Percentiles rank a stretch among this genome's conserved stretches.
These are phyloP conservation scores for Nicotiana noctiflora DNA, from an alignment of 257 asterid genomes.

Conservation along the genomic window DNA sequence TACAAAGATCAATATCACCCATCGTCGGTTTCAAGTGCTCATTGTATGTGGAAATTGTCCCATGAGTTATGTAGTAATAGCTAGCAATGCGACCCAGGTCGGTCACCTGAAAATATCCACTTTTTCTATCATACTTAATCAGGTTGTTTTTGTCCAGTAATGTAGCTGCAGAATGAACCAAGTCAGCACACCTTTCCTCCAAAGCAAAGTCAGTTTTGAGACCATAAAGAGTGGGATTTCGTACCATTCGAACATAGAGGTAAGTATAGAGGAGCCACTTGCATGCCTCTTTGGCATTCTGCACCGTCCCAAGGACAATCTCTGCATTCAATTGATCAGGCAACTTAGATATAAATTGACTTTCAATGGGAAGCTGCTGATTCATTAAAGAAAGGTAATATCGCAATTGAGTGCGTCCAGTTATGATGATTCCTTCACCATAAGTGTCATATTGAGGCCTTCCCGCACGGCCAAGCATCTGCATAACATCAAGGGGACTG, in stretches of 20 bases:
- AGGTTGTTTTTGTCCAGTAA: slow-evolving; percentile 35
- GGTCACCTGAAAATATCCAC: slow-evolving; percentile 44
- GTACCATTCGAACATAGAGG: slow-evolving; percentile 35
- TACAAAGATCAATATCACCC: slow-evolving; percentile 46
- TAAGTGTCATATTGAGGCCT: slow-evolving; percentile 38
- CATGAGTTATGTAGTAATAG: slow-evolving; percentile 40
- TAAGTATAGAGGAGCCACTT: slow-evolving; percentile 41
- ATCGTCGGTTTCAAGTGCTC: slow-evolving; percentile 41
- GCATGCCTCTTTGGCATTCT: slow-evolving; percentile 39
- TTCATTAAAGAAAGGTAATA: slow-evolving; percentile 38
- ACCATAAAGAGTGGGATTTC: slow-evolving; percentile 38
- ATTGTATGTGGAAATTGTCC: slow-evolving; percentile 34
- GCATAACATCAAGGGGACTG: slow-evolving; percentile 42
- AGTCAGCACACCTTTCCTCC: slow-evolving; percentile 33
- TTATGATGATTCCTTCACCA: slow-evolving; percentile 38
- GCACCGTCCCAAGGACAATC: slow-evolving; percentile 41
- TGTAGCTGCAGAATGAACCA: slow-evolving; percentile 43
- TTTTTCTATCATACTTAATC: slow-evolving; percentile 34
- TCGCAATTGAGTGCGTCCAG: slow-evolving; percentile 30
- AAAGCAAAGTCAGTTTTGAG: slow-evolving; percentile 14
- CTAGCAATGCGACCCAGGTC: slow-evolving; percentile 48
- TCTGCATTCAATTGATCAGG: slow-evolving; percentile 45
- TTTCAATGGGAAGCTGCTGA: slow-evolving; percentile 41
- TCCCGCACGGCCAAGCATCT: slow-evolving; percentile 50
- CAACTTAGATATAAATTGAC: slow-evolving; percentile 35